A percentile compares a stretch with the other conserved stretches of the same genome.
phyloP scores from a whole-genome alignment of 2,329 filamentous ascomycete genomes.

The Fusarium sp. region DNA sequence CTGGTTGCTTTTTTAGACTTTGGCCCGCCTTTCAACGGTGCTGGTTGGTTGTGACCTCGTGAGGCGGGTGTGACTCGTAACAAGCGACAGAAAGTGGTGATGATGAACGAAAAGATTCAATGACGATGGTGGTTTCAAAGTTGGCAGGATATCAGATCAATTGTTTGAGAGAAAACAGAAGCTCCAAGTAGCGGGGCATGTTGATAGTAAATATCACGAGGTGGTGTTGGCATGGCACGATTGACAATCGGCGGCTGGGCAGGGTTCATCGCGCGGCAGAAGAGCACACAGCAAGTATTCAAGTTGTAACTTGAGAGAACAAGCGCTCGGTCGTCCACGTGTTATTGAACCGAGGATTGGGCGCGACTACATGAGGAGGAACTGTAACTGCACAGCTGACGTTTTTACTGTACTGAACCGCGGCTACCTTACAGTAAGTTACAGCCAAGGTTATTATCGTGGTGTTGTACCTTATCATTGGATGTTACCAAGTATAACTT shows the following conservation, averaged over 20 bases:
- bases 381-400: constrained; percentile 14
- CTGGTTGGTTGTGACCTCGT: constrained; percentile 31
- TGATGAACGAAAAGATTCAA: constrained; percentile 5
- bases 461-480: constrained; percentile 22
- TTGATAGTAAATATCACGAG: constrained; percentile 39
- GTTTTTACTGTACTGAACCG: constrained; percentile 15
- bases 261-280: constrained; percentile 20
- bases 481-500: constrained; percentile 4
- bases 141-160: background rate
- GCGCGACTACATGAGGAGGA: constrained; percentile 41
- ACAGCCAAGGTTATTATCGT: constrained; percentile 18
- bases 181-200: constrained; percentile 30
- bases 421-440: constrained; percentile 2
- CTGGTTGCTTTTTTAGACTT: constrained; percentile 29
- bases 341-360: constrained; percentile 46
- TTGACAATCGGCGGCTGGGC: constrained; percentile 34
- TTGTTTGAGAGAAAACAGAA: constrained; percentile 7
- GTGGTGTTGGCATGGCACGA: constrained; percentile 29
- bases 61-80: constrained; percentile 36
- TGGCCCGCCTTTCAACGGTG: constrained; percentile 16
- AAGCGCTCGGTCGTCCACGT: constrained; percentile 44
- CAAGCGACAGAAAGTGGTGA: constrained; percentile 22
- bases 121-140: constrained; percentile 5
- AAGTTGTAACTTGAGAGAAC: constrained; percentile 28
- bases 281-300: background rate